Base-by-base conservation (phyloP, 306 rosid species). In the Vicia villosa region DNA sequence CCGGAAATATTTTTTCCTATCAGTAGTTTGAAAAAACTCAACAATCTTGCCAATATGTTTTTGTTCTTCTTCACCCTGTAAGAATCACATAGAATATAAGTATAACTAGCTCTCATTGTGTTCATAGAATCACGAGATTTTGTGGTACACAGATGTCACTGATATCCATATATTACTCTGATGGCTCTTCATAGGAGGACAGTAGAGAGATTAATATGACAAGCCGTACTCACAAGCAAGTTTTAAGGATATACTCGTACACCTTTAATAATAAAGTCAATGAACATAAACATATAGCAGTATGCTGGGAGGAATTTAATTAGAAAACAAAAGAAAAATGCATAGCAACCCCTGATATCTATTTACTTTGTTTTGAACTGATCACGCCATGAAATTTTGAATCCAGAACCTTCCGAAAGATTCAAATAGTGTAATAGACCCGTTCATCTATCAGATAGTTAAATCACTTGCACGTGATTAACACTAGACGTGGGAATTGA, bases 21-120 rank as follows among this genome's bases (percentile, higher is more conserved):
- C 76, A 52, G 90, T 83, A 82, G 97, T 88, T 69, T 80, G 84
- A 61, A 93, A 93, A 88, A 93, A 88, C 54, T 93, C 98, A 65
- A 90, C 10, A 69, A 93, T 86, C 86, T 82, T 88, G 75, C 98
- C 98, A 63, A 93, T 83, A 60, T 83, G 69, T 9, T 86, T 82
- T 54, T 83, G 30, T 58, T 62, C 81, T 70, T 69, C 96, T 68
- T 90, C 86, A 61, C 97, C 98, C 98, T 93, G 84, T 58, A 81
- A 75, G 70, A 63, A 70, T 74, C 40, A 70, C 60, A 70, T 71
- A 30, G 28, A 58, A 63, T 49, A 52, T 82, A 15, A 77, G 80
- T 78, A 77, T 49, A 70, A 78, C 43, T 24, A 57, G 41, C 36
- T 50, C 26, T 49, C 22, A n/a, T 30, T 47, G 61, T 19, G 70